These are phyloP conservation scores for Lasiodiplodia gonubiensis DNA, from an alignment of 2,329 filamentous ascomycete genomes.

Conservation along the genomic window DNA sequence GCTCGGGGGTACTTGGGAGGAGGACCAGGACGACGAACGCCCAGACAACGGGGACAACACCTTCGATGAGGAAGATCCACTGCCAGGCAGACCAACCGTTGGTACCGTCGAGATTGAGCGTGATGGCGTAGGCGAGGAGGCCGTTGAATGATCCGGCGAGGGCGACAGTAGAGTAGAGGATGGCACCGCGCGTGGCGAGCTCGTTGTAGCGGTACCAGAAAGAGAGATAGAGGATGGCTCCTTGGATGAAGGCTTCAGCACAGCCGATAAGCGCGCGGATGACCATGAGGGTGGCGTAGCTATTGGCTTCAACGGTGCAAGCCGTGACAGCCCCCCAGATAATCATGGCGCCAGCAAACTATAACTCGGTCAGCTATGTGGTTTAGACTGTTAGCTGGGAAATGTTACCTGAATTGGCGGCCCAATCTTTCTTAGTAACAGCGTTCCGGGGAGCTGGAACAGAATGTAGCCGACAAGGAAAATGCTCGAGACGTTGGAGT, in stretches of 20 bases:
- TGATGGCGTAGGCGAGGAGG: neutral
- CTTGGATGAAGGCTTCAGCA: constrained; percentile 22
- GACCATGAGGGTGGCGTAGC: constrained; percentile 1
- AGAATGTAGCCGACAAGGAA: neutral
- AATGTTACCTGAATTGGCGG: neutral
- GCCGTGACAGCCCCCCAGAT: neutral
- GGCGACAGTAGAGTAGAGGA: constrained; percentile 11
- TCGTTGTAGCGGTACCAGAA: constrained; percentile 24
- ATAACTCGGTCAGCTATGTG: neutral
- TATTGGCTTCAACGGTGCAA: neutral
- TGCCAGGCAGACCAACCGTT: neutral
- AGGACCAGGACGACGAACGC: neutral
- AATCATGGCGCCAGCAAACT: neutral
- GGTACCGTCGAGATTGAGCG: neutral
- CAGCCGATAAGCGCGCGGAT: neutral
- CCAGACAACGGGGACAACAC: neutral
- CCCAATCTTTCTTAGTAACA: neutral
- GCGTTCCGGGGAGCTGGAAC: constrained; percentile 10
- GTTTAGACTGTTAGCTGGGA: too few species aligned
- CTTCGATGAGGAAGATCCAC: neutral
- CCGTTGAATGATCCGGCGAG: neutral
- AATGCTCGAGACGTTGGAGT: neutral
- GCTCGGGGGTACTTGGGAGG: neutral
- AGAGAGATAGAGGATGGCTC: neutral
- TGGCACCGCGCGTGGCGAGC: constrained; percentile 1